Percentiles rank a stretch among this genome's conserved stretches.
These are phyloP conservation scores for Mycena vitilis DNA, from an alignment of 768 basidiomycete species.

Conservation along the genomic window DNA sequence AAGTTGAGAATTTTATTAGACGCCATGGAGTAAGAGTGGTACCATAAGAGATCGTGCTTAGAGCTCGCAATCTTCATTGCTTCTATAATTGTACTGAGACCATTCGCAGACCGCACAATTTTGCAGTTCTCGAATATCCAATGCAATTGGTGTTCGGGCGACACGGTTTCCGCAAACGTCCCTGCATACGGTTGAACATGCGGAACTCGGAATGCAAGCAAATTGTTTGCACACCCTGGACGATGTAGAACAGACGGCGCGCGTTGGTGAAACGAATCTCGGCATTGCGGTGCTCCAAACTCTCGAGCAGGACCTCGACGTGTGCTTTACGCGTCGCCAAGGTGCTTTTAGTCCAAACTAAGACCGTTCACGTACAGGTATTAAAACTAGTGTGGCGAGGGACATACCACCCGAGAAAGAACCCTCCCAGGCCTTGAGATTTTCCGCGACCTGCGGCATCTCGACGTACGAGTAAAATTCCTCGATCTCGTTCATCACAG, in stretches of 20 bases:
- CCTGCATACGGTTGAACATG: slow-evolving; percentile 56
- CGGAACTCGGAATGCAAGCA: slow-evolving; percentile 10
- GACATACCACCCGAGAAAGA: slow-evolving; percentile 81
- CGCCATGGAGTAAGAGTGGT: slow-evolving; percentile 18
- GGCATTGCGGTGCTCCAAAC: slow-evolving; percentile 86
- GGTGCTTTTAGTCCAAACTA: slow-evolving; percentile 84
- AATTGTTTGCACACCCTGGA: slow-evolving; percentile 76
- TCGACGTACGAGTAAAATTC: slow-evolving; percentile 99
- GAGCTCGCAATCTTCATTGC: slow-evolving; percentile 91
- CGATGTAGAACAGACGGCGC: slow-evolving; percentile 86
- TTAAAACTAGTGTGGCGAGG: slow-evolving; percentile 7
- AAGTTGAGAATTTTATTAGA: slow-evolving; percentile 17
- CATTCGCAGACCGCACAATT: slow-evolving; percentile 85
- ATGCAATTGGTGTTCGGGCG: slow-evolving; percentile 94
- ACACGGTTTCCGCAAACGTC: slow-evolving; percentile 90
- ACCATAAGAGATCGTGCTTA: slow-evolving; percentile 89
- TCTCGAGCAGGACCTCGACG: slow-evolving; percentile 85
- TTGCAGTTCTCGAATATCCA: slow-evolving; percentile 97
- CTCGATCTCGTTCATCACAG: slow-evolving; percentile 94
- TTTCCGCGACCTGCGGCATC: slow-evolving; percentile 90
- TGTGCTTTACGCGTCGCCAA: slow-evolving; percentile 73
- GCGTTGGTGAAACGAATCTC: slow-evolving; percentile 90
- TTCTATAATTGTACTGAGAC: slow-evolving; percentile 83
- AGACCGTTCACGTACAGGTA: slow-evolving; percentile 27
- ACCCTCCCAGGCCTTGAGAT: slow-evolving; percentile 88